Base-by-base conservation (phyloP, 1,284 basidiomycete species). In the Takashimella tepidaria region DNA sequence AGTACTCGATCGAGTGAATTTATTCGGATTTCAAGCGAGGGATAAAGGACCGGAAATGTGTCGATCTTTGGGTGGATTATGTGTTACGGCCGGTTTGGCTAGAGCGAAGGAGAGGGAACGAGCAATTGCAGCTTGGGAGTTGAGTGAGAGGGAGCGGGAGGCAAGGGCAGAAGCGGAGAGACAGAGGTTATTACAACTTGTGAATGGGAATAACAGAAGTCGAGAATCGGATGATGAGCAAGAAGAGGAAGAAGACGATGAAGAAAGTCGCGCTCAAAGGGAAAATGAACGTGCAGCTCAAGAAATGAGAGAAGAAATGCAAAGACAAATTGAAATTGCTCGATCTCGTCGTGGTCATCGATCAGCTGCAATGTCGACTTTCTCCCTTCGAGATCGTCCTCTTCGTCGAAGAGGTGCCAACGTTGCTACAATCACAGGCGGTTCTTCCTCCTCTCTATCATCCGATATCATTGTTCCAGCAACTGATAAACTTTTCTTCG, bases 1-100 rank as follows among this genome's bases (percentile, higher is more conserved):
- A 21, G 70, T 77, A 8, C 59, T 77, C 37, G 76, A 77, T 54
- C 68, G 71, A 25, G 73, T 73, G 46, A 76, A 76, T 54, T 61
- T 77, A 21, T 76, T 77, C 53, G 75, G 75, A 12, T 76, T 76
- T 45, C 59, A 54, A 11, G 74, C 71, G 3, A 64, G 64, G 24
- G 75, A 74, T 24, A 68, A 63, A 25, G 76, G 75, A 5, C 54
- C 57, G 5, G 67, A 70, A 41, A 27, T 72, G 41, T 73, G 73
- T 53, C 55, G 63, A 25, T 70, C 73, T 45, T 60, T 77, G 0
- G 75, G 73, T 5, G 63, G 56, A 20, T 48, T 70, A 45, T 59
- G 67, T 11, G 68, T 72, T 0, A 66, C 69, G 5, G 70, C 67
- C 0, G 70, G 74, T 1, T 54, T 77, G 23, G 59, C 58, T 1